phyloP scores from a whole-genome alignment of 2,329 filamentous ascomycete species.

The Lecanicillium sp. region DNA sequence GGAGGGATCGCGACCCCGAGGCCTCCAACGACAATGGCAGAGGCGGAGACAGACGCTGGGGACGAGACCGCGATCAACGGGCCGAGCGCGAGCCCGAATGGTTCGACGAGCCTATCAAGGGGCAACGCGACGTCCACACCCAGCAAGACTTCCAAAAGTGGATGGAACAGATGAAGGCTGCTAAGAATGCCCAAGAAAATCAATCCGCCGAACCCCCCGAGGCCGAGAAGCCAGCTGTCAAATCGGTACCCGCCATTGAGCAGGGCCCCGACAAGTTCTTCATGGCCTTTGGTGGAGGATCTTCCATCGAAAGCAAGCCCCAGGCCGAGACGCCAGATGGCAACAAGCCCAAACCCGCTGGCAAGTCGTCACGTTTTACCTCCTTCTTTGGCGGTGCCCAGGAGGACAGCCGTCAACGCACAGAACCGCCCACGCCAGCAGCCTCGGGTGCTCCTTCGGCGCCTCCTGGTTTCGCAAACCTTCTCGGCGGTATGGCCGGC shows the following conservation, averaged over 20 bases:
- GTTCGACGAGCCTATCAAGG: slow-evolving; percentile 70
- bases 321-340: slow-evolving; percentile 42
- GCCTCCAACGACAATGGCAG: slow-evolving; percentile 37
- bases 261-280: slow-evolving; percentile 74
- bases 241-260: slow-evolving; percentile 59
- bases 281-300: slow-evolving; percentile 42
- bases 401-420: slow-evolving; percentile 47
- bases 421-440: slow-evolving; percentile 43
- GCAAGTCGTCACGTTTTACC: slow-evolving; percentile 78
- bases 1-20: slow-evolving; percentile 49
- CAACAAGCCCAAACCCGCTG: slow-evolving; percentile 47
- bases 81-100: slow-evolving; percentile 83
- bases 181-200: slow-evolving; percentile 35
- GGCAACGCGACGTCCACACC: slow-evolving; percentile 66
- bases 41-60: slow-evolving; percentile 45
- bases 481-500: slow-evolving; percentile 4
- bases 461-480: slow-evolving; percentile 10
- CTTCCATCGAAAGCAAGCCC: slow-evolving; percentile 43
- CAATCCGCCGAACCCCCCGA: slow-evolving; percentile 33
- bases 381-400: slow-evolving; percentile 58
- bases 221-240: slow-evolving; percentile 47
- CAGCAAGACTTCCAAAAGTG: slow-evolving; percentile 91
- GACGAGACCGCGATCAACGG: slow-evolving; percentile 42
- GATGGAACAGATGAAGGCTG: slow-evolving; percentile 84
- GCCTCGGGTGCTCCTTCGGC: slow-evolving; percentile 9